Evolutionary conservation across 2,329 filamentous ascomycete genomes (phyloP).

Genomic region (Trichophyton schoenleinii): DNA sequence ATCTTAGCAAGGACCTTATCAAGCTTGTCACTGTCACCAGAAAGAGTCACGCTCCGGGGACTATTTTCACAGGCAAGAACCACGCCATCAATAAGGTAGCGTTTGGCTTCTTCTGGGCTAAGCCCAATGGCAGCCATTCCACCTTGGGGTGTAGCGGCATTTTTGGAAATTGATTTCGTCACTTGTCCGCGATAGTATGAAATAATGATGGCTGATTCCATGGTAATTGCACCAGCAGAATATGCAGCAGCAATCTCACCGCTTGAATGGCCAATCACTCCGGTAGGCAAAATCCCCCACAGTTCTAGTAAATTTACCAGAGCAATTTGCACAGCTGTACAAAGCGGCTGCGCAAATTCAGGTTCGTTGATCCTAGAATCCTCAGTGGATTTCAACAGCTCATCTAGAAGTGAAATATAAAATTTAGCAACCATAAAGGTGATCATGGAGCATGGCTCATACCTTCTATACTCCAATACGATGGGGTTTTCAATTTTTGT

Average conservation of each 20-base stretch:
- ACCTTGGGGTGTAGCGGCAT: background rate
- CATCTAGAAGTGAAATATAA: background rate
- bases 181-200: conserved; percentile 16
- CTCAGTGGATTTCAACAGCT: background rate
- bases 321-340: conserved; percentile 22
- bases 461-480: background rate
- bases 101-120: background rate
- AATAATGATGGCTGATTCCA: conserved; percentile 11
- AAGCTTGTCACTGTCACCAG: conserved; percentile 25
- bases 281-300: conserved; percentile 17
- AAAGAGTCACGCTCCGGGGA: conserved; percentile 25
- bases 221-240: conserved; percentile 16
- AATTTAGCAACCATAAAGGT: background rate
- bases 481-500: background rate
- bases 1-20: background rate
- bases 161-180: background rate
- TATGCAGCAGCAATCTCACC: conserved; percentile 26
- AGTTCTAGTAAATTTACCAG: conserved; percentile 20
- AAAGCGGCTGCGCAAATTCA: conserved; percentile 21
- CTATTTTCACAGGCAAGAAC: conserved; percentile 29
- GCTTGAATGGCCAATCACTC: conserved; percentile 22
- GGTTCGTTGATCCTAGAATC: conserved; percentile 16
- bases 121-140: conserved; percentile 13
- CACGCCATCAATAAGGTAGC: conserved; percentile 8
- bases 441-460: background rate